Evolutionary conservation across 108 stramenopile genomes (phyloP).

Genomic region (Fragilariopsis cylindrus): DNA sequence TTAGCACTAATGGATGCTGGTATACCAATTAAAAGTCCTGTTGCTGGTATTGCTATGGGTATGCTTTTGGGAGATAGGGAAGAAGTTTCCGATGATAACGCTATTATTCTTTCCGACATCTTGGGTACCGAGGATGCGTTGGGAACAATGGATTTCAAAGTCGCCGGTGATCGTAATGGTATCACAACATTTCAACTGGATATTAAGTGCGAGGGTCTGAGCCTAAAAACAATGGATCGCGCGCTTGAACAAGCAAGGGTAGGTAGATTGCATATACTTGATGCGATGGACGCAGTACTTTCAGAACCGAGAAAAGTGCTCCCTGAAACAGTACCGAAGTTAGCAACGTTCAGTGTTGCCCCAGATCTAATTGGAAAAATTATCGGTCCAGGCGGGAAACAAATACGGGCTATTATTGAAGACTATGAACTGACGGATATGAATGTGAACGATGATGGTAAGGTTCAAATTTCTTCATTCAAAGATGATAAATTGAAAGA

Average conservation of each 20-base stretch:
- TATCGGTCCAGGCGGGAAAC: constrained; percentile 87
- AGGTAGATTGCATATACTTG: constrained; percentile 76
- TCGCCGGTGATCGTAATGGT: constrained; percentile 82
- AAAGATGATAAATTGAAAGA: constrained; percentile 60
- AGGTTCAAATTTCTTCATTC: constrained; percentile 66
- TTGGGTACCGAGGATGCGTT: constrained; percentile 84
- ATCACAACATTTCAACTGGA: constrained; percentile 93
- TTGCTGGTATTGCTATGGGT: constrained; percentile 90
- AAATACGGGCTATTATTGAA: constrained; percentile 85
- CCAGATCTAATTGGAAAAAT: constrained; percentile 75
- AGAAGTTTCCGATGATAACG: constrained; percentile 73
- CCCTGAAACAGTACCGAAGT: constrained; percentile 70
- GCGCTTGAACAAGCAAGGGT: constrained; percentile 84
- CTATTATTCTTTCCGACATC: constrained; percentile 84
- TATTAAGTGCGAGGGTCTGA: constrained; percentile 90
- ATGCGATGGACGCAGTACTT: constrained; percentile 69
- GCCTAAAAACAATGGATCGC: constrained; percentile 69
- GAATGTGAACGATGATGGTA: constrained; percentile 68
- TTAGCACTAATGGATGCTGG: constrained; percentile 95
- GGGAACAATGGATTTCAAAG: constrained; percentile 90
- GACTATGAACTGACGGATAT: constrained; percentile 73
- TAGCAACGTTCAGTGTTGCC: constrained; percentile 54
- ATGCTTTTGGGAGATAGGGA: constrained; percentile 70
- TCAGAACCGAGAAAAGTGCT: constrained; percentile 48
- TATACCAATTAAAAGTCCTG: constrained; percentile 75